Conservation (phyloP, 495 filamentous ascomycete genomes). For the Thozetella sp. region DNA sequence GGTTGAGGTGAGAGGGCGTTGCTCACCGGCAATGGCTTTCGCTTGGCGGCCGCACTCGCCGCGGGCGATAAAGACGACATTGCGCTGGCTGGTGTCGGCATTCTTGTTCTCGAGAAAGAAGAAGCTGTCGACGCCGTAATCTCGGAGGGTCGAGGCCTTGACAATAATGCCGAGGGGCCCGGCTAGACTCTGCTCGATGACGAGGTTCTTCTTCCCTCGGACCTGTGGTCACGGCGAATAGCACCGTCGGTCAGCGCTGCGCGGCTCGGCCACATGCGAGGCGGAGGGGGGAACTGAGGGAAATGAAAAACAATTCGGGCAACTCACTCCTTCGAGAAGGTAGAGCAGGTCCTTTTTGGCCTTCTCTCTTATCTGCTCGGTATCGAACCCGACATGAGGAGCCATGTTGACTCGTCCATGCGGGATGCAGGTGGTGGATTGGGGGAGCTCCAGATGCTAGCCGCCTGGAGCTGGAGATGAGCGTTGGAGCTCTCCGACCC, state of each 20-base stretch:
- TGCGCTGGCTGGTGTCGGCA: constrained; percentile 87
- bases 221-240: constrained; percentile 60
- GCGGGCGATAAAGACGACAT: constrained; percentile 89
- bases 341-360: constrained; percentile 82
- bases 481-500: constrained; percentile 1
- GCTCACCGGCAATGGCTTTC: constrained; percentile 85
- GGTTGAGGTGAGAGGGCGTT: constrained; percentile 8
- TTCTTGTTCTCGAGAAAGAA: constrained; percentile 96
- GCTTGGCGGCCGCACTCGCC: constrained; percentile 85
- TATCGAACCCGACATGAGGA: constrained; percentile 75
- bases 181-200: constrained; percentile 88
- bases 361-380: constrained; percentile 79
- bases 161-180: constrained; percentile 88
- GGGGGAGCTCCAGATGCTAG: constrained; percentile 3
- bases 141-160: constrained; percentile 80
- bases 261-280: background rate
- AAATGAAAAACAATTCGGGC: constrained; percentile 31
- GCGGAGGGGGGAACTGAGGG: background rate
- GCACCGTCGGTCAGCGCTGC: constrained; percentile 18
- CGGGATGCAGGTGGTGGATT: constrained; percentile 18
- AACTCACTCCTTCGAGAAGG: constrained; percentile 90
- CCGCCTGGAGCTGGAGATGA: constrained; percentile 10
- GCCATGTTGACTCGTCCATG: constrained; percentile 54
- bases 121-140: constrained; percentile 96
- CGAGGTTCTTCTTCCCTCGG: constrained; percentile 96